phyloP scores from a whole-genome alignment of 164 flowering plant species.

The Tetracentron sinense region DNA sequence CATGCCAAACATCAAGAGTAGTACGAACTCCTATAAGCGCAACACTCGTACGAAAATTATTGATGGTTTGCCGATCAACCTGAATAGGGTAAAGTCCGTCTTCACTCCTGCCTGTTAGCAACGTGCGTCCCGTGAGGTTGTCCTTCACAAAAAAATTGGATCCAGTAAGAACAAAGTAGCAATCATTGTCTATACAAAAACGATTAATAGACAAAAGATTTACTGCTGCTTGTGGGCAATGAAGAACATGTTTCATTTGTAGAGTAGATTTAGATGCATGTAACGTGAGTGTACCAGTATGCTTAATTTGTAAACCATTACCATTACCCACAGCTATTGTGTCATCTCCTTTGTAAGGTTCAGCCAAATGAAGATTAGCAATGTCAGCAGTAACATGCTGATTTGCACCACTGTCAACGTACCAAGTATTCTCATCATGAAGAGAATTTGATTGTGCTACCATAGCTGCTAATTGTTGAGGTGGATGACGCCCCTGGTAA shows the following conservation, averaged over 20 bases:
- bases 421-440: conserved; percentile 1
- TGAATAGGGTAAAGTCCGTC: not conserved
- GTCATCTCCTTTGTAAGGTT: conserved; percentile 3
- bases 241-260: not conserved
- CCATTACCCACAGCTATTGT: conserved; percentile 5
- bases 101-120: conserved; percentile 5
- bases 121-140: conserved; percentile 1
- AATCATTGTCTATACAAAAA: conserved; percentile 4
- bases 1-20: conserved; percentile 6
- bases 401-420: too few relatives aligned
- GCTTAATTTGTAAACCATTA: conserved; percentile 8
- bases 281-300: not conserved
- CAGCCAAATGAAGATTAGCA: conserved; percentile 3
- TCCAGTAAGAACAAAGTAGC: conserved; percentile 6
- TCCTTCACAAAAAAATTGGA: conserved; percentile 4
- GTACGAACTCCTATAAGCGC: not conserved
- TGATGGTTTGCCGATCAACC: not conserved
- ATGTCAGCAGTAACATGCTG: not conserved
- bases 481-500: conserved; percentile 1
- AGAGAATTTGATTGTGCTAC: not conserved
- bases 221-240: conserved; percentile 5
- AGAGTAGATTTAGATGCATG: not conserved
- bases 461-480: conserved; percentile 3
- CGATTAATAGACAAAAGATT: conserved; percentile 2
- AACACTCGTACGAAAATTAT: not conserved